Evolutionary conservation across 2,329 filamentous ascomycete species (phyloP).

Genomic region (Aspergillus luchuensis): DNA sequence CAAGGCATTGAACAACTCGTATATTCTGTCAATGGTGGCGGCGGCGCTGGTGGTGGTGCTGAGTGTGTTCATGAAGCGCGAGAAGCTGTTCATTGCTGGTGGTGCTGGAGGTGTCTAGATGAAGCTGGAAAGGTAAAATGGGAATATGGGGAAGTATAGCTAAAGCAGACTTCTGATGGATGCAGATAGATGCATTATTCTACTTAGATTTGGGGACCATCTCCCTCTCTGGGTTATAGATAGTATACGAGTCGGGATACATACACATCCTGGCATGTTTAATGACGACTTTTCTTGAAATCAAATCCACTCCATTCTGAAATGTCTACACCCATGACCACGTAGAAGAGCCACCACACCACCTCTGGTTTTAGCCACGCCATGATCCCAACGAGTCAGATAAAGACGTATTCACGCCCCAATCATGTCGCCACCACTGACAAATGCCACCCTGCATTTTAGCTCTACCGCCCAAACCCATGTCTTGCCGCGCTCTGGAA

Average conservation of each 20-base stretch:
- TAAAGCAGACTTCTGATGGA: not conserved
- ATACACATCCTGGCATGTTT: no score
- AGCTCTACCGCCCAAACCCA: not conserved
- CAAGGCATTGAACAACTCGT: not conserved
- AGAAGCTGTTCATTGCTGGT: not conserved
- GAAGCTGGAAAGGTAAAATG: not conserved
- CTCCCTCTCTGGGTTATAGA: no score
- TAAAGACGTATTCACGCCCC: no score
- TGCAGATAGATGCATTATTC: no score
- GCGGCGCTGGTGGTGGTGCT: not conserved
- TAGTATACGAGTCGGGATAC: no score
- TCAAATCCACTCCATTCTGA: no score
- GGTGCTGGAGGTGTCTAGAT: not conserved
- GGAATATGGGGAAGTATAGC: not conserved
- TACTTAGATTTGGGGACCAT: no score
- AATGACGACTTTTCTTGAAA: no score
- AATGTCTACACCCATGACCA: no score
- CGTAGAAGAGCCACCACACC: no score
- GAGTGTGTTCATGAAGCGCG: not conserved
- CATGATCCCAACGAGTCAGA: no score
- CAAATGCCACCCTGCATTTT: not conserved
- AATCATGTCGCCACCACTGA: not conserved
- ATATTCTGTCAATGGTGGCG: not conserved
- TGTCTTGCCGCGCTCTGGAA: not conserved
- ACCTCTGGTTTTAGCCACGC: no score